Evolutionary conservation across 2,329 filamentous ascomycete genomes (phyloP), one percentile per base, ranked within the genome.

Genomic region (Diaporthe sp.): DNA sequence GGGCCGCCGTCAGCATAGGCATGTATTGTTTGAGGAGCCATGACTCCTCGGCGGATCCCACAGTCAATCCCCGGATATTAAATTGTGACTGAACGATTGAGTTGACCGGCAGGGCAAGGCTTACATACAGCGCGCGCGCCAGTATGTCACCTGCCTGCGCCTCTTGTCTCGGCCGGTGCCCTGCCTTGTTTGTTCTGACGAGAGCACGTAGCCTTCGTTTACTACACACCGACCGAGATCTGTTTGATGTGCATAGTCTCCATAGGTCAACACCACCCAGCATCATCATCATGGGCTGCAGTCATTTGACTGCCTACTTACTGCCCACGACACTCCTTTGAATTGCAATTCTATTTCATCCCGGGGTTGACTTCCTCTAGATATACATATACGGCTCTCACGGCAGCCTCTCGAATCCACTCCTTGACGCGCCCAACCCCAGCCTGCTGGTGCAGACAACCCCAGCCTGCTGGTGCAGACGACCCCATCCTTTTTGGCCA

Each of bases 361-460:
- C 28, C 19, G 17, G 35, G 60, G 42, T 17, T 50, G 19, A n/a
- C 38, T 17, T 30, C 12, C 28, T 25, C 30, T 19, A 13, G 6
- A 28, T 35, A 38, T 38, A 10, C 5, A 64, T 38, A 10, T 9
- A 64, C 28, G 28, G 61, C 61, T 35, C 28, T 19, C 35, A 5
- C 28, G 58, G 58, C 61, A 50, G 22, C 42, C 42, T 33, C 12
- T 35, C 30, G 30, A 50, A 35, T 15, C 19, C 42, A 50, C 61
- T 66, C 61, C 19, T 66, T 35, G 9, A 25, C 55, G 33, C 28
- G 13, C 28, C 28, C 28, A 19, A 2, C 8, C 40, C 58, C 15
- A 42, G 35, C 28, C 60, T 64, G 64, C 66, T 55, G 66, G 66
- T 42, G 35, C 66, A 33, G 52, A 58, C 52, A 38, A 55, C 40